Conservation (phyloP, 768 basidiomycete genomes). For the Psilocybe cubensis region DNA sequence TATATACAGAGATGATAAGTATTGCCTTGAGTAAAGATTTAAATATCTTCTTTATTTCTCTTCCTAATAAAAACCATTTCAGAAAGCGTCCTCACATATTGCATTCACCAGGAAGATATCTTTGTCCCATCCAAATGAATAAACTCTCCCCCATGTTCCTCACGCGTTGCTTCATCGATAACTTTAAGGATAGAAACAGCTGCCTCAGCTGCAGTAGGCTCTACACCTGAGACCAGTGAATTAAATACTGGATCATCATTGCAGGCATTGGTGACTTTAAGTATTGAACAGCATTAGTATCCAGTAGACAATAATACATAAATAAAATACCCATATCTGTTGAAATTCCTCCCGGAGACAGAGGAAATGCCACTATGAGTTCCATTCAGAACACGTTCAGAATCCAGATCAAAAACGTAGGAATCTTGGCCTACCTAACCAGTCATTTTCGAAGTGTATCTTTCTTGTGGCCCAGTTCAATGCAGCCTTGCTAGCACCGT, state of each 20-base stretch:
- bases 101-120: background rate
- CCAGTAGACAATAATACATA: background rate
- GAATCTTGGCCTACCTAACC: conserved; percentile 5
- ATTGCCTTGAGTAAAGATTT: too few species aligned
- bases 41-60: too few species aligned
- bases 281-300: background rate
- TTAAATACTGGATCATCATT: too few species aligned
- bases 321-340: background rate
- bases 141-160: background rate
- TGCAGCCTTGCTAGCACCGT: conserved; percentile 1
- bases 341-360: background rate
- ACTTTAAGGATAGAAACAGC: background rate
- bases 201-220: background rate
- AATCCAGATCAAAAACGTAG: background rate
- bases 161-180: background rate
- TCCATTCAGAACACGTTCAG: background rate
- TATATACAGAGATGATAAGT: too few species aligned
- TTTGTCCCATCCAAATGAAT: background rate
- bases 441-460: conserved; percentile 11
- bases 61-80: too few species aligned
- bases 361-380: background rate
- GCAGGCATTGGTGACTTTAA: too few species aligned
- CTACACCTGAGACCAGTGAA: background rate
- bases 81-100: too few species aligned
- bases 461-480: conserved; percentile 7